Evolutionary conservation across 176 grass and related monocot genomes (phyloP), one percentile per base, ranked within the genome.

Genomic region (Oryza punctata): DNA sequence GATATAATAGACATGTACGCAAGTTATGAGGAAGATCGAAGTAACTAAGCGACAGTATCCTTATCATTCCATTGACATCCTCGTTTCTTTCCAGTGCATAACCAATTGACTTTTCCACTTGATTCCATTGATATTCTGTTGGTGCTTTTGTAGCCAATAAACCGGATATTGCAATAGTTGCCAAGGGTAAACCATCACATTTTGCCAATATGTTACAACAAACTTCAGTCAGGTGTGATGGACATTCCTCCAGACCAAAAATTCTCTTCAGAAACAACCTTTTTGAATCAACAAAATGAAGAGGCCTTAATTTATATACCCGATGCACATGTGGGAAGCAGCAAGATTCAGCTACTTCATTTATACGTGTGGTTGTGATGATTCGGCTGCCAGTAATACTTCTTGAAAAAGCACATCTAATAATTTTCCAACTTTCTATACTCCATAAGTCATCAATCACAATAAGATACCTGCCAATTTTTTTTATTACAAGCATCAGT

Each of bases 231-330:
- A 73, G 70, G 40, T 47, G 7, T 27, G 24, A 73, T 27, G 64
- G 64, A 12, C 64, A 66, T 30, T 66, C 10, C 15, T 69, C 30
- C 2, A 24, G 21, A 21, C 32, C 15, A 69, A 69, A 69, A 19
- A 69, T 38, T 69, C 67, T 37, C 2, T 21, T 21, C 6, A 18
- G 12, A 41, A 79, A 79, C 24, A 77, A 77, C 43, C 18, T 7
- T 61, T 5, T 61, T 25, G 72, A 75, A 14, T 75, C 37, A 37
- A 14, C 46, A 10, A 12, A 10, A 63, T 21, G 28, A 10, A 75
- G 72, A 46, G 73, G 73, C 73, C n/a, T 35, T 35, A 77, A 10
- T 21, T 79, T 35, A 6, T 79, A 79, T 33, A 79, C 50, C 38
- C n/a, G 45, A 23, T 49, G 37, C 2, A 4, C 26, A 57, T 54